These are phyloP conservation scores for Tagetes erecta DNA, from an alignment of 129 eudicot species.

Conservation along the genomic window DNA sequence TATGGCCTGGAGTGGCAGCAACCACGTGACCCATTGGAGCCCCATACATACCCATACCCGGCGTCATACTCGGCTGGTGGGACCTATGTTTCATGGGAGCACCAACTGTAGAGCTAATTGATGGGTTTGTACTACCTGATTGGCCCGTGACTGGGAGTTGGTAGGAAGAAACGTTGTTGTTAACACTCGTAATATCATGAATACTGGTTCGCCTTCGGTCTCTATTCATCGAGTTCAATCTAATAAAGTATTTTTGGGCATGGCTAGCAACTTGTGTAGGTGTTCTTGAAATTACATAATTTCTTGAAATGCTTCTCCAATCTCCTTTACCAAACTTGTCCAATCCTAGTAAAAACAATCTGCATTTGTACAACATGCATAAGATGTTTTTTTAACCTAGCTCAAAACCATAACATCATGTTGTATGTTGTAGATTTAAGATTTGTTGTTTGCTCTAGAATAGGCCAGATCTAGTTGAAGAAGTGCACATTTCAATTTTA, in stretches of 20 bases:
- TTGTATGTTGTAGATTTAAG: not conserved
- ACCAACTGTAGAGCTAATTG: slow-evolving; percentile 27
- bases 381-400: slow-evolving; percentile 23
- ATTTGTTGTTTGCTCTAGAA: slow-evolving; percentile 12
- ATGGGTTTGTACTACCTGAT: slow-evolving; percentile 43
- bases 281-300: slow-evolving; percentile 86
- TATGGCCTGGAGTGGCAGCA: slow-evolving; percentile 59
- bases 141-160: slow-evolving; percentile 85
- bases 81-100: slow-evolving; percentile 57
- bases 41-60: slow-evolving; percentile 78
- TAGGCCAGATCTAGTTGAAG: slow-evolving; percentile 12
- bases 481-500: not conserved
- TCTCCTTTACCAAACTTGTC: slow-evolving; percentile 97
- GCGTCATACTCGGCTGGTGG: slow-evolving; percentile 50
- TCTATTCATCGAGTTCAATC: slow-evolving; percentile 81
- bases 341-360: slow-evolving; percentile 81
- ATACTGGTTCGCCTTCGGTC: slow-evolving; percentile 92
- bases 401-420: not conserved
- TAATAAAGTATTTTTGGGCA: slow-evolving; percentile 89
- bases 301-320: slow-evolving; percentile 97
- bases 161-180: slow-evolving; percentile 56
- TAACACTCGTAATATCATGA: slow-evolving; percentile 85
- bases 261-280: slow-evolving; percentile 98
- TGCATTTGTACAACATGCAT: slow-evolving; percentile 35
- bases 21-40: slow-evolving; percentile 87